A percentile compares a stretch with the other conserved stretches of the same genome.
Conservation (phyloP, 192 early-diverging fungal species). For the Allomyces javanicus region DNA sequence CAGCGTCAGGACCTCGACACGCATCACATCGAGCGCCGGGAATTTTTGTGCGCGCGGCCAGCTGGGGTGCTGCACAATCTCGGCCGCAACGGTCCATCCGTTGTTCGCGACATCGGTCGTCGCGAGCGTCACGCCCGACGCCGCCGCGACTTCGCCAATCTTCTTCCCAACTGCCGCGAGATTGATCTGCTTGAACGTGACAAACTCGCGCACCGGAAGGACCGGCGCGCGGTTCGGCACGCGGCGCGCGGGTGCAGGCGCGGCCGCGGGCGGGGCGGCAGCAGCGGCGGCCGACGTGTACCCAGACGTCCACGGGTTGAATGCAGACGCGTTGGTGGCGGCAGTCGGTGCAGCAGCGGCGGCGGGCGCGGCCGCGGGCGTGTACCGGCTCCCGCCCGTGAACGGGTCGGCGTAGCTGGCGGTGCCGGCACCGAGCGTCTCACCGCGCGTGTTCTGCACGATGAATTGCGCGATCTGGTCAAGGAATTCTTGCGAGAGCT, state of each 20-base stretch:
- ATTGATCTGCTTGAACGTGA: constrained; percentile 53
- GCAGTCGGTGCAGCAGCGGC: not conserved
- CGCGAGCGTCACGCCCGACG: constrained; percentile 15
- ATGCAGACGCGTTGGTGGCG: constrained; percentile 5
- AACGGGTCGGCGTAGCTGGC: constrained; percentile 15
- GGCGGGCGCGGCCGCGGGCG: constrained; percentile 19
- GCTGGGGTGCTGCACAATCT: not conserved
- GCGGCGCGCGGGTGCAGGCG: too few relatives aligned
- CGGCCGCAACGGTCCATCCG: constrained; percentile 8
- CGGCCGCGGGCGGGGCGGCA: too few relatives aligned
- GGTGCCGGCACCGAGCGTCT: constrained; percentile 23
- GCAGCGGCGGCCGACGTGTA: not conserved
- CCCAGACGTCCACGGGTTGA: not conserved
- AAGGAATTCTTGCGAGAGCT: constrained; percentile 61
- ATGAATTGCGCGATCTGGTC: constrained; percentile 95
- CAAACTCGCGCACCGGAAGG: constrained; percentile 14
- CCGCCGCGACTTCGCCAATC: constrained; percentile 43
- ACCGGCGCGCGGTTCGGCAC: constrained; percentile 6
- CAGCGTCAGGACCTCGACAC: constrained; percentile 36
- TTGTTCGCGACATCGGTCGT: constrained; percentile 4
- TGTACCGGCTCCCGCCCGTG: constrained; percentile 38
- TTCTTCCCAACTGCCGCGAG: constrained; percentile 51
- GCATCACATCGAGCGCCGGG: constrained; percentile 57
- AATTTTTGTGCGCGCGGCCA: constrained; percentile 4
- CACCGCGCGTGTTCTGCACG: constrained; percentile 51